Percentiles rank a stretch among this genome's conserved stretches.
Conservation (phyloP, 169 alveolate genomes). For the Blepharisma undulans region DNA sequence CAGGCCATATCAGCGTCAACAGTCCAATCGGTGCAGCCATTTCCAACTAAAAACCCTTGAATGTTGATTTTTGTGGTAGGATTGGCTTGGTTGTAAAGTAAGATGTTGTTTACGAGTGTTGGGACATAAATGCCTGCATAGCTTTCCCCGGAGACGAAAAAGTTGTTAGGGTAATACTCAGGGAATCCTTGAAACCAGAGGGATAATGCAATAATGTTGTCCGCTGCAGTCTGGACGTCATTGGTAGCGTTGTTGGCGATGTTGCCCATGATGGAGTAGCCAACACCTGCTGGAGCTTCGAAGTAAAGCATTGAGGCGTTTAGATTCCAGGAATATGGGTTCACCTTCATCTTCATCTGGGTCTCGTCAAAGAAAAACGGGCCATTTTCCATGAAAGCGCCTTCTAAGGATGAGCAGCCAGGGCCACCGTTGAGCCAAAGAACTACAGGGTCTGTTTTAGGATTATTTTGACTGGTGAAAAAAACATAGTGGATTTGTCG, state of each 20-base stretch:
- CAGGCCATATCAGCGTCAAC: constrained; percentile 4
- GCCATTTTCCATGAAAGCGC: neutral
- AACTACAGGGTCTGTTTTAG: constrained; percentile 80
- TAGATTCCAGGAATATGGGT: constrained; percentile 51
- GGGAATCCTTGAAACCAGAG: neutral
- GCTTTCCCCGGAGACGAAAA: constrained; percentile 83
- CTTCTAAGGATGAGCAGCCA: constrained; percentile 30
- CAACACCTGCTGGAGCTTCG: constrained; percentile 30
- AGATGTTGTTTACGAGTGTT: constrained; percentile 63
- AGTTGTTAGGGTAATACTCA: constrained; percentile 49
- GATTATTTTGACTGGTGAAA: constrained; percentile 52
- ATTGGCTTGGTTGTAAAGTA: neutral
- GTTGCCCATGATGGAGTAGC: constrained; percentile 8
- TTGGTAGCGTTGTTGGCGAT: neutral
- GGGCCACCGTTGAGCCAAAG: constrained; percentile 87
- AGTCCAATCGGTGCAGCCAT: constrained; percentile 55
- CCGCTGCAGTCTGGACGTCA: neutral
- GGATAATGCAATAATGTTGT: neutral
- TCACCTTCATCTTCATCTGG: constrained; percentile 38
- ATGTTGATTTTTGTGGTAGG: neutral
- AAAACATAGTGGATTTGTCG: constrained; percentile 45
- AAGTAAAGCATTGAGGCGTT: constrained; percentile 5
- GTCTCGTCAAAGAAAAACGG: constrained; percentile 18
- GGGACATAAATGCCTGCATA: constrained; percentile 88
- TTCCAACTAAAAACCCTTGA: constrained; percentile 72